phyloP scores from a whole-genome alignment of 352 stramenopile species.

The Phytophthora syringae region DNA sequence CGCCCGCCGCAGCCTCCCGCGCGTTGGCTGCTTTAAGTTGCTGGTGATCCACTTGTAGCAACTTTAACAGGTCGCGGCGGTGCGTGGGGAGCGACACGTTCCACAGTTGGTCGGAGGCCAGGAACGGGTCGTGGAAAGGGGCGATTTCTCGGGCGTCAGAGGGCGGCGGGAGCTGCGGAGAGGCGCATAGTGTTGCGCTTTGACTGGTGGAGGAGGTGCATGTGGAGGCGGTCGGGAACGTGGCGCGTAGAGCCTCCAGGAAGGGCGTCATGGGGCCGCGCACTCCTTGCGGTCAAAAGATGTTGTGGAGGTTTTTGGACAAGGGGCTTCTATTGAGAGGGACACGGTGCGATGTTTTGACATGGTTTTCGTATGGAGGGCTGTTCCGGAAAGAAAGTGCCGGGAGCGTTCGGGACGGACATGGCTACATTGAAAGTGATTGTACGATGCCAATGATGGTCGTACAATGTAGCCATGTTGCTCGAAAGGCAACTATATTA shows the following conservation, averaged over 20 bases:
- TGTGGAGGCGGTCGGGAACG: slow-evolving; percentile 21
- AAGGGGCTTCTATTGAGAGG: slow-evolving; percentile 22
- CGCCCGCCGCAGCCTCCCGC: slow-evolving; percentile 53
- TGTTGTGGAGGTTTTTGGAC: no score
- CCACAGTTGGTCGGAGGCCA: slow-evolving; percentile 37
- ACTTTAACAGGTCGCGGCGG: slow-evolving; percentile 43
- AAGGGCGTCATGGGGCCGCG: slow-evolving; percentile 39
- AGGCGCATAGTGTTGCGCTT: slow-evolving; percentile 13
- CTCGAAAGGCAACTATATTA: no score
- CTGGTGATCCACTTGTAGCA: slow-evolving; percentile 69
- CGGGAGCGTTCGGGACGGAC: slow-evolving; percentile 14
- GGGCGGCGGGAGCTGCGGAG: slow-evolving; percentile 1
- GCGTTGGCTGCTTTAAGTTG: slow-evolving; percentile 56
- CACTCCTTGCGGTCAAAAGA: no score
- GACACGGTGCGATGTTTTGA: not conserved
- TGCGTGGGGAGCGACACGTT: slow-evolving; percentile 34
- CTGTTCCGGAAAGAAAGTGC: slow-evolving; percentile 15
- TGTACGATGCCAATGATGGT: no score
- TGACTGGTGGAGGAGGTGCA: not conserved
- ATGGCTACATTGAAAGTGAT: slow-evolving; percentile 18
- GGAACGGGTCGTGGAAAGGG: slow-evolving; percentile 47
- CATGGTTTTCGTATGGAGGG: slow-evolving; percentile 4
- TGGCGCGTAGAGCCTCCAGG: slow-evolving; percentile 36
- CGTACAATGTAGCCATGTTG: slow-evolving; percentile 2
- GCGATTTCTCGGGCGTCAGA: slow-evolving; percentile 1